Base-by-base conservation (phyloP, 768 basidiomycete species). In the Russula griseocarnosa region DNA sequence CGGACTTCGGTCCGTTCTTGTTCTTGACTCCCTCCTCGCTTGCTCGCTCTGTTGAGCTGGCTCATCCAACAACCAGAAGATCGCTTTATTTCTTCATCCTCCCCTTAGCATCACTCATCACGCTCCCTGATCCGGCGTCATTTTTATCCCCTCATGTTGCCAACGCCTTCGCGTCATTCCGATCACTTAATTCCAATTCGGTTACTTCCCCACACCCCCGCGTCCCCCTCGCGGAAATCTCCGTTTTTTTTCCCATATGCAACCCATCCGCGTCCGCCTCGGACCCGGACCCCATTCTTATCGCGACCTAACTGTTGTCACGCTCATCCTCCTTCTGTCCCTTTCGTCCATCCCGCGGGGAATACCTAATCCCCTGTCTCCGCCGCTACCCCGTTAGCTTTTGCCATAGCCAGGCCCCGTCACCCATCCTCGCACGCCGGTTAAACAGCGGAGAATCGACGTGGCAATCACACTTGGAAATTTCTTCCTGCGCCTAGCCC, bases 131-230 rank as follows among this genome's bases (percentile, higher is more conserved):
- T 56, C 54, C 24, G 9, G 5, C 58, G 10, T 59, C 52, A 53
- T 63, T 36, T 36, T 38, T 18, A 47, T 54, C 22, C 20, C 50
- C 50, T 49, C 58, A 44, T 42, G 34, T 24, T 5, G 7, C 22
- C 47, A 13, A 40, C 52, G 5, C 44, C 44, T 54, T 24, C 58
- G 57, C 57, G 63, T 60, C 63, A 65, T 60, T 61, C 53, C 63
- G 58, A 55, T 64, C 63, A 36, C 28, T 46, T 40, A 55, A 55
- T 60, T 56, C 54, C 58, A 55, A 55, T 60, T 65, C 54, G 63
- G 58, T 42, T 60, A 36, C 63, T 65, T 65, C 63, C 63, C 63
- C 63, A 65, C 63, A 58, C 58, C 59, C 61, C 63, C 63, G 58
- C 63, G 63, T 65, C 59, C 47, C 47, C 24, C 53, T n/a, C 54